phyloP scores from a whole-genome alignment of 257 asterid genomes.

The Eustoma russellianum region DNA sequence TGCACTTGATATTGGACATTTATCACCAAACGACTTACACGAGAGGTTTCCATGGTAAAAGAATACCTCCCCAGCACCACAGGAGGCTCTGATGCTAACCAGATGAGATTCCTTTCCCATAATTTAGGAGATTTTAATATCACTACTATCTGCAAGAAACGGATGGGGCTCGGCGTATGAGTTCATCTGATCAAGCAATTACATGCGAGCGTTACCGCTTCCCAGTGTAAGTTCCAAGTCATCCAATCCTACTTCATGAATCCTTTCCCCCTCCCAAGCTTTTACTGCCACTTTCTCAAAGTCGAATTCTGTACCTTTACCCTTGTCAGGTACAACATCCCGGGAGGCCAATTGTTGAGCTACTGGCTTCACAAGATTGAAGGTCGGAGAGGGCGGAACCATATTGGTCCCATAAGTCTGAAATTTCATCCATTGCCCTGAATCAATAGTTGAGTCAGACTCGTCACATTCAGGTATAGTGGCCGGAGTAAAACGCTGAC shows the following conservation, averaged over 20 bases:
- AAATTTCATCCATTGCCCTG: constrained; percentile 91
- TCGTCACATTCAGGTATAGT: constrained; percentile 96
- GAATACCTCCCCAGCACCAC: too few relatives aligned
- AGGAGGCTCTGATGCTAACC: neutral
- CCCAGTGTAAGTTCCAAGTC: constrained; percentile 91
- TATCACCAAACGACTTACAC: neutral
- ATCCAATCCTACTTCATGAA: constrained; percentile 82
- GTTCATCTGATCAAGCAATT: neutral
- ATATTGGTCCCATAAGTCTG: constrained; percentile 38
- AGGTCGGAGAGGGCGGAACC: constrained; percentile 78
- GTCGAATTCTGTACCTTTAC: constrained; percentile 57
- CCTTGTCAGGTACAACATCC: constrained; percentile 53
- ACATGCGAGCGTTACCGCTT: constrained; percentile 27
- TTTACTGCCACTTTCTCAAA: constrained; percentile 66
- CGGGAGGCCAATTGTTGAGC: constrained; percentile 26
- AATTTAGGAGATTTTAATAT: too few relatives aligned
- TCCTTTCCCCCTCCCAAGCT: constrained; percentile 99
- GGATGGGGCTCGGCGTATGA: too few relatives aligned
- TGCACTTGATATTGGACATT: neutral
- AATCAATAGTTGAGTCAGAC: constrained; percentile 76
- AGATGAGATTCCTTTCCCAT: neutral
- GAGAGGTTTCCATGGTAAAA: too few relatives aligned
- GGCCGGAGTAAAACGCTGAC: constrained; percentile 58
- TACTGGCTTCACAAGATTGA: constrained; percentile 66
- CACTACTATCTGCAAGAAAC: too few relatives aligned